Percentiles rank a stretch among this genome's conserved stretches.
These are phyloP conservation scores for Quercus mongolica DNA, from an alignment of 306 rosid species.

Conservation along the genomic window DNA sequence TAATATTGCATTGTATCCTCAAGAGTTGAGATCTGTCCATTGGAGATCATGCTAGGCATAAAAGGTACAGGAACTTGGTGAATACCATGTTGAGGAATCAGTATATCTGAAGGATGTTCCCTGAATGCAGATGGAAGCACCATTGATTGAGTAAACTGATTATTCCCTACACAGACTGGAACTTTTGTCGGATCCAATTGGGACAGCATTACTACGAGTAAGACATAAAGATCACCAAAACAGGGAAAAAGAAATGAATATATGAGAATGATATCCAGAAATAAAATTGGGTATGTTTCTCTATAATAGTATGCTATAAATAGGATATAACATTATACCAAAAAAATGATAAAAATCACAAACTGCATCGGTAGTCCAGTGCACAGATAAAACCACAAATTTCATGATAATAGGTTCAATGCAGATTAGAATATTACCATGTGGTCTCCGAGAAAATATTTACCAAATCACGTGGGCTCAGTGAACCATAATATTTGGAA, in stretches of 20 bases:
- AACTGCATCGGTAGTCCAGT: background rate
- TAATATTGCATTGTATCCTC: too few relatives aligned
- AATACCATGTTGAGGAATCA: constrained; percentile 5
- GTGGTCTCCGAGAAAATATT: background rate
- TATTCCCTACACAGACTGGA: background rate
- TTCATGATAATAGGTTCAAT: background rate
- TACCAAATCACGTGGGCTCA: background rate
- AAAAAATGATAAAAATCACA: background rate
- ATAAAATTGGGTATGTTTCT: background rate
- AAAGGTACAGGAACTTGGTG: constrained; percentile 8
- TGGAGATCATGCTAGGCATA: too few relatives aligned
- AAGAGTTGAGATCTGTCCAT: too few relatives aligned
- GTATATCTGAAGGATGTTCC: constrained; percentile 7
- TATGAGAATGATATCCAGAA: background rate
- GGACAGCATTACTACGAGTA: background rate
- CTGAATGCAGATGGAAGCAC: background rate
- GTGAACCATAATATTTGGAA: too few relatives aligned
- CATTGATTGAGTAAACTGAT: background rate
- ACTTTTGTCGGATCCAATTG: background rate
- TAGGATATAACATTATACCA: too few relatives aligned
- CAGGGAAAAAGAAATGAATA: background rate
- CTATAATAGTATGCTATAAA: background rate
- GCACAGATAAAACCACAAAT: background rate
- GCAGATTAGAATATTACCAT: background rate
- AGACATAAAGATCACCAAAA: background rate